phyloP scores from a whole-genome alignment of 2,329 filamentous ascomycete species.

The Escovopsis weberi region DNA sequence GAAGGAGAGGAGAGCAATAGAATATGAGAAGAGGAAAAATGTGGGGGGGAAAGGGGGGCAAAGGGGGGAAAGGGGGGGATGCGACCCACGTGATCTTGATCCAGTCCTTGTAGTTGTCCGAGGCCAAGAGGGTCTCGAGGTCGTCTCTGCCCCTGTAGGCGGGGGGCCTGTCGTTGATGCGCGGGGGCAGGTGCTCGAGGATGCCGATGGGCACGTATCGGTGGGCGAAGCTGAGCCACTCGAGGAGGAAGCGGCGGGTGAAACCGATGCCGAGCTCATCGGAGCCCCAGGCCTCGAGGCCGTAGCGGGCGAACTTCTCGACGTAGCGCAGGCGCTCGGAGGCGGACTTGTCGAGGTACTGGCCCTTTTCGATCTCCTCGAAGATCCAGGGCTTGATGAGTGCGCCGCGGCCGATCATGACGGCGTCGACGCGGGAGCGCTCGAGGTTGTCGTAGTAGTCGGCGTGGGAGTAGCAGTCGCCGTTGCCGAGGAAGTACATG shows the following conservation, averaged over 20 bases:
- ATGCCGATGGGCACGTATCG: slow-evolving; percentile 85
- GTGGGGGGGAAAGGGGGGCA: neutral
- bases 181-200: slow-evolving; percentile 76
- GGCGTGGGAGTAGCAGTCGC: slow-evolving; percentile 84
- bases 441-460: slow-evolving; percentile 73
- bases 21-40: neutral
- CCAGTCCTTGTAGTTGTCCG: slow-evolving; percentile 91
- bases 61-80: neutral
- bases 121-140: slow-evolving; percentile 82
- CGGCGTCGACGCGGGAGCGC: slow-evolving; percentile 70
- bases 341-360: slow-evolving; percentile 92
- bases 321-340: slow-evolving; percentile 73
- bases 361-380: slow-evolving; percentile 81
- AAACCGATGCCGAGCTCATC: slow-evolving; percentile 89
- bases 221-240: slow-evolving; percentile 89
- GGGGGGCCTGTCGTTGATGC: slow-evolving; percentile 78
- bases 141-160: slow-evolving; percentile 75
- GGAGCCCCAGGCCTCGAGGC: slow-evolving; percentile 86
- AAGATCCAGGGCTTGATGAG: slow-evolving; percentile 98
- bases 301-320: slow-evolving; percentile 80
- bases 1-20: neutral
- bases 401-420: slow-evolving; percentile 94
- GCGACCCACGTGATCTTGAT: slow-evolving; percentile 81
- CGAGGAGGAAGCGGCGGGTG: slow-evolving; percentile 81
- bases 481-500: slow-evolving; percentile 90